Evolutionary conservation across 2,329 filamentous ascomycete genomes (phyloP), one percentile per base, ranked within the genome.

Genomic region (Cladobotryum mycophilum): DNA sequence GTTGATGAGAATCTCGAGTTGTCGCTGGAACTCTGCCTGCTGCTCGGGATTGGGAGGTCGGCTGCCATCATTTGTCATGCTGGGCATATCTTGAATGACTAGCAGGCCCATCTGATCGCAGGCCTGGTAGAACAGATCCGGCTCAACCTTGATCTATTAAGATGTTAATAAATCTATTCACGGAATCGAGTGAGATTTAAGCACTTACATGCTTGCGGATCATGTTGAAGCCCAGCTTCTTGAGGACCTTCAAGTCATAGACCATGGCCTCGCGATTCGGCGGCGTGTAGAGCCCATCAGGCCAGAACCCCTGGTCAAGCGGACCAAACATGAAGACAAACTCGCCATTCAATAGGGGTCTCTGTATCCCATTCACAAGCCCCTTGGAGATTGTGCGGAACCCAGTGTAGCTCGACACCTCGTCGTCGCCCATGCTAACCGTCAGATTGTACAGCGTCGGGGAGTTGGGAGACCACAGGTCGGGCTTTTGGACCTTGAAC

Each of bases 61-160:
- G 3, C 59, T 62, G 17, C 56, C 60, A 47, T 60, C 60, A 12
- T 58, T 61, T 40, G 71, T 62, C 49, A 86, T 66, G 2, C 82
- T 76, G 0, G 84, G 84, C 85, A 88, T 88, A 54, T 88, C 85
- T 61, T 88, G 85, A 43, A 88, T 81, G 5, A 88, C 74, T 22
- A 88, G 63, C 14, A 87, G 63, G 1, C 85, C 85, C 2, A 88
- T 64, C 53, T 81, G 72, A 45, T 88, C 85, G 51, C 81, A 85
- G 4, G 84, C 82, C 15, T 77, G 75, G 61, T 88, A 88, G 63
- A 83, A 88, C 6, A 88, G 64, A 12, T 82, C 81, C 0, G 80
- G 74, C 57, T 86, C 84, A 6, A 86, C 72, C 65, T 87, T 87
- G 69, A 86, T 84, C 78, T 70, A 14, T 33, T 1, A 17, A 2